Evolutionary conservation across 129 eudicot genomes (phyloP), one percentile per base, ranked within the genome.

Genomic region (Deinandra increscens): DNA sequence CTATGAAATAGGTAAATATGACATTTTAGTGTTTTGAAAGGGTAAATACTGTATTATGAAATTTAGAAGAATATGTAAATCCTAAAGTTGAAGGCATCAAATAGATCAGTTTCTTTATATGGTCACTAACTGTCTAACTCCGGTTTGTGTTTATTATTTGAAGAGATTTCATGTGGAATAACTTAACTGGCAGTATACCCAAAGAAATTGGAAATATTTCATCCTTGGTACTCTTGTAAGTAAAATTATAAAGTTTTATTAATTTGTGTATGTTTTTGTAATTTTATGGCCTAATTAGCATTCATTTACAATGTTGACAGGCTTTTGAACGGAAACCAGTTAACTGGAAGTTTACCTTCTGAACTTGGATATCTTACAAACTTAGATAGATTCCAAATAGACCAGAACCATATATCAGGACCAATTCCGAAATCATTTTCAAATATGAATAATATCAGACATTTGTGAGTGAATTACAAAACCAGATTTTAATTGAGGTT

Each of bases 151-250:
- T 51, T 68, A 38, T 38, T 26, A 56, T 14, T 69, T 50, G 36
- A 65, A 92, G 98, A 72, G 93, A 88, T 72, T 85, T 92, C 74
- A 86, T 91, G 96, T 92, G 97, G 97, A 87, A 90, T 72, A 39
- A 80, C 46, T 55, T 90, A 33, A 82, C 69, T 31, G 97, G 97
- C 9, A 84, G 76, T 70, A 80, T 90, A 73, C 97, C 97, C 19
- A 90, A 82, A 79, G 91, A 90, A 83, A 84, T 90, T 37, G 90
- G 94, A 60, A 82, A 60, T 8, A 66, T 90, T 18, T 42, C 87
- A 73, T 79, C 91, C 70, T 81, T 90, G 79, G 72, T 73, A 59
- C 91, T 86, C 45, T 63, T 92, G 98, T 92, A 82, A 84, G 96
- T 31, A 60, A 31, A 33, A 34, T 33, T 44, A 5, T 5, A 23